A percentile compares a stretch with the other conserved stretches of the same genome.
These are phyloP conservation scores for Neurospora crassa DNA, from an alignment of 2,329 filamentous ascomycete genomes.

Conservation along the genomic window DNA sequence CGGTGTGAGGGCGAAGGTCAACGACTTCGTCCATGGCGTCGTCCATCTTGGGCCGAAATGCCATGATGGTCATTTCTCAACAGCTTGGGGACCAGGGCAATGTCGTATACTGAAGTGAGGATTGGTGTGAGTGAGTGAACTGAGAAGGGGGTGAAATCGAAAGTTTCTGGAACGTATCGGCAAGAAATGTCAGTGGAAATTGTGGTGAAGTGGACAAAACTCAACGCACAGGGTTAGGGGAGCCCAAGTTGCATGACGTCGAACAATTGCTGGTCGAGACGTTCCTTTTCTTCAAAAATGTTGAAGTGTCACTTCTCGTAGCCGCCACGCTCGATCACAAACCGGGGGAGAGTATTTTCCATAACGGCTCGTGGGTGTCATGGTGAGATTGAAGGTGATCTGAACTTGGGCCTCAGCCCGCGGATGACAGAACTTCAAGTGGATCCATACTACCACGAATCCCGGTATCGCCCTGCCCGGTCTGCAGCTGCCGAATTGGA, in stretches of 20 bases:
- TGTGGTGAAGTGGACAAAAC: background rate
- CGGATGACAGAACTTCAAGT: background rate
- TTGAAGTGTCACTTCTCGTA: background rate
- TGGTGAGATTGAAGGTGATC: background rate
- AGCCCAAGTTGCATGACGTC: background rate
- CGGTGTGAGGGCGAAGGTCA: conserved; percentile 9
- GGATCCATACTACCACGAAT: background rate
- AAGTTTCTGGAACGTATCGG: background rate
- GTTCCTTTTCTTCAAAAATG: background rate
- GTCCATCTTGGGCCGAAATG: conserved; percentile 7
- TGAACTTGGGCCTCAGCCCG: background rate
- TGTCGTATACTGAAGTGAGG: background rate
- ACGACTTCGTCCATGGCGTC: conserved; percentile 16
- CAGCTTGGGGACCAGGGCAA: background rate
- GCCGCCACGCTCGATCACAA: background rate
- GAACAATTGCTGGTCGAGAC: background rate
- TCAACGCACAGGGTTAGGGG: no score
- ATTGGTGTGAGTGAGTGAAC: background rate
- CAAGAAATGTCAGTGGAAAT: background rate
- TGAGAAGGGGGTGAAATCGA: background rate
- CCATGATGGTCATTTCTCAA: background rate
- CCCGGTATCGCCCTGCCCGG: background rate
- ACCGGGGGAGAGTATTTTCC: background rate
- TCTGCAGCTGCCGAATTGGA: background rate
- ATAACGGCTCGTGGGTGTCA: background rate